Evolutionary conservation across 163 green algal species (phyloP), one percentile per base, ranked within the genome.

Genomic region (Trebouxia gelatinosa): DNA sequence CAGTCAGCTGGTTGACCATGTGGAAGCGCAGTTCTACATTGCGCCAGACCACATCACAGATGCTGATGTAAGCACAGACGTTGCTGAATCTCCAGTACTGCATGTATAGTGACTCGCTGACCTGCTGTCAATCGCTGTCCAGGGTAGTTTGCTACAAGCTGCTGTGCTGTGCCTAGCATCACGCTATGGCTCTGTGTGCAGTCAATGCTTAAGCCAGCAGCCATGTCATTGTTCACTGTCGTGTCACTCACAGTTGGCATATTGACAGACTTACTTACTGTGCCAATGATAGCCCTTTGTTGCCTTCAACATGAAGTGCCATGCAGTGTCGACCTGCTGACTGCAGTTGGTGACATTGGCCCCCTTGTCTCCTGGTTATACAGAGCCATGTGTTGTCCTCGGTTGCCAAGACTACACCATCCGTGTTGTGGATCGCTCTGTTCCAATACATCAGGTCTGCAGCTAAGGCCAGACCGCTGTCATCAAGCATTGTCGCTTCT

Each of bases 1-100:
- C 80, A 91, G 88, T 70, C 78, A 90, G 57, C 92, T 91, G 65
- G 40, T 90, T 1, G 87, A 94, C 78, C 80, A 77, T 39, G 81
- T 72, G 58, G 88, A 92, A 75, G 82, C 82, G 64, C 71, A 85
- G 6, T 84, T 87, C 31, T 93, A 89, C 83, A 78, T 92, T 40
- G 82, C 82, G 23, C 84, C 88, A 16, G 88, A 93, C 79, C 79
- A 78, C 1, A 91, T 93, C 72, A 90, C 89, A 31, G 86, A 81
- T 58, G 80, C 82, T 21, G 86, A 90, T 82, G 88, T 89, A 43
- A 37, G 83, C 26, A 66, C 57, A 17, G 11, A 2, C 26, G 3
- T 54, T 9, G 13, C 43, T 54, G 43, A 9, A 9, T 9, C 43
- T 54, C 11, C 43, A 54, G 43, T 54, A 23, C 43, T 23, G 9